Evolutionary conservation across 352 stramenopile species (phyloP).

Genomic region (Globisporangium spinosum): DNA sequence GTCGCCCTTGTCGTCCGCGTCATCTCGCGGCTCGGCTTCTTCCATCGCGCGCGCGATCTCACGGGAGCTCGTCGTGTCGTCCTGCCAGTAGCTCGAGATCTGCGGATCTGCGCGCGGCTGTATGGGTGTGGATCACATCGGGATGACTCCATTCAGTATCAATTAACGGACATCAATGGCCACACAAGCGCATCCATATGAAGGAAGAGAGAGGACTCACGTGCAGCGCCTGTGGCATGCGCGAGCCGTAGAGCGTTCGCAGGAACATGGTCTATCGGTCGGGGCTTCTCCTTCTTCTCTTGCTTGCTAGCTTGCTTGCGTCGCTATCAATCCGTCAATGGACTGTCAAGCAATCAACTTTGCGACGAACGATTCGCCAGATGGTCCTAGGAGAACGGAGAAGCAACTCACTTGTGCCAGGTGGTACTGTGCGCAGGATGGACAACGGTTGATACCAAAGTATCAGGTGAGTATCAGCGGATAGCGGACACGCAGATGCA

Average conservation of each 20-base stretch:
- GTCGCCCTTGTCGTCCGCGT: constrained; percentile 26
- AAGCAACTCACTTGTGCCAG: background rate
- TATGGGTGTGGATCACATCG: background rate
- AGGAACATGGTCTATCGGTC: constrained; percentile 52
- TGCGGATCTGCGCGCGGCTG: constrained; percentile 68
- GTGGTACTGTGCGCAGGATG: background rate
- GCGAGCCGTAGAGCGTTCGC: constrained; percentile 69
- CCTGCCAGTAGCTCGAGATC: constrained; percentile 71
- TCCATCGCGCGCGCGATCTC: constrained; percentile 64
- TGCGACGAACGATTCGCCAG: background rate
- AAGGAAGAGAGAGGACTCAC: constrained; percentile 30
- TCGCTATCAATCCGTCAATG: background rate
- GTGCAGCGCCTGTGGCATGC: constrained; percentile 73
- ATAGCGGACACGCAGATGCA: background rate
- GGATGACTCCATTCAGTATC: background rate
- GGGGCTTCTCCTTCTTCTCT: background rate
- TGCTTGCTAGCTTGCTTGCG: background rate
- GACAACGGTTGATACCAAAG: background rate
- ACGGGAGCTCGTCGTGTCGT: constrained; percentile 64
- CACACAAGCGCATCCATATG: background rate
- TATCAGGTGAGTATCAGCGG: background rate
- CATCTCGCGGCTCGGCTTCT: constrained; percentile 34
- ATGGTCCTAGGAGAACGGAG: constrained; percentile 3
- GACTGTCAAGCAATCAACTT: background rate
- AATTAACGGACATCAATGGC: background rate